Base-by-base conservation (phyloP, 108 stramenopile genomes). In the Cyclotella choctawhatcheeana region DNA sequence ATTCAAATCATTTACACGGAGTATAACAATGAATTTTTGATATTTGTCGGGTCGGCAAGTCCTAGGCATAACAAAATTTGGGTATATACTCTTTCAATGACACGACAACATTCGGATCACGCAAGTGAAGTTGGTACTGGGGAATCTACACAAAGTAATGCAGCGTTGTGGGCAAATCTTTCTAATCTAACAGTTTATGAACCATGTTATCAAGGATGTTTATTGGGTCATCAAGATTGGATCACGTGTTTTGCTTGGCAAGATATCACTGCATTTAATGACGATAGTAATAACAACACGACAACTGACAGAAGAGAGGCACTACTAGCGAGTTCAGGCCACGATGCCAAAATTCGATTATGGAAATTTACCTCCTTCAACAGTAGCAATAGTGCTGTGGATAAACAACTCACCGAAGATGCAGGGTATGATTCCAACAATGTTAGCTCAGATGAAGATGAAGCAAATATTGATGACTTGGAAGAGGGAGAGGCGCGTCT, bases 181-280 rank as follows among this genome's bases (percentile, higher is more conserved):
- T 69, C 79, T 12, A 32, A 43, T 24, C 33, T 80, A 22, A 32
- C 60, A 1, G 29, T 73, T 30, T 44, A 27, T 32, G 66, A 50
- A 31, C 71, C 64, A 5, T 20, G 60, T 21, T 71, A 71, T 61
- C 82, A 86, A 58, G 78, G 77, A 45, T 85, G 84, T 47, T 51
- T 95, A 14, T 55, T 69, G 44, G 94, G 94, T 1, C 94, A 95
- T 74, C 87, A 89, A 67, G 94, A 93, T 75, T 95, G 94, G 94
- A 88, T 95, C 44, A 81, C 87, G 0, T 84, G 89, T 58, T 88
- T 93, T 54, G 86, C 84, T 40, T 95, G 86, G 86, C 12, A 66
- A 53, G 52, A 64, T 33, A 29, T 53, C 24, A 66, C 58, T 53
- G 71, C n/a, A n/a, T n/a, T n/a, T n/a, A n/a, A n/a, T n/a, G n/a